Base-by-base conservation (phyloP, 805 yeast genomes). In the Ogataea kodamae region DNA sequence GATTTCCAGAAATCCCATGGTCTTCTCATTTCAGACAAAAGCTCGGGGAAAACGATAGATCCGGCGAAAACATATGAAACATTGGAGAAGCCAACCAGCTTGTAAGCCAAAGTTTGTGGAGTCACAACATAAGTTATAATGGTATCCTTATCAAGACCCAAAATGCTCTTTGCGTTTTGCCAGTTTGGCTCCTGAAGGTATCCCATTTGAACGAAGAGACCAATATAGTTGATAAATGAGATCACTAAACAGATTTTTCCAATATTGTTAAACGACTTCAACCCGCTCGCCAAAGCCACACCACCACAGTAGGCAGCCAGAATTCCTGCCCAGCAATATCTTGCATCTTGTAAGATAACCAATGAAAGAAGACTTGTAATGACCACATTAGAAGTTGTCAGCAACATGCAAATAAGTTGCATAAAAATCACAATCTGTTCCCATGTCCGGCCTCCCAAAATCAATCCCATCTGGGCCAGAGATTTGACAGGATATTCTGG, bases 1-100 rank as follows among this genome's bases (percentile, higher is more conserved):
- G 73, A 73, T 49, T 68, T 66, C 65, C 69, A 60, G 54, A 70
- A 70, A 40, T 70, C 74, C 60, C 54, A 54, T 6, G 75, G 76
- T 30, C 67, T 59, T 37, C 52, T 59, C 71, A 70, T 64, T 48
- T 70, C 76, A 7, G 74, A 65, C 55, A 70, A 57, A 28, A 70
- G 60, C 43, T 70, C 72, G 11, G 67, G 61, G 54, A 68, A 70
- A 35, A 68, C 64, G 43, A 69, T 61, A 11, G 75, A 70, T 41
- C 75, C 76, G 22, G 74, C 75, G 56, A 67, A 70, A 2, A 73
- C 66, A 46, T 64, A 70, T 13, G 70, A 70, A 43, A 69, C 62
- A 46, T 70, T 68, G 54, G 68, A 61, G 39, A 66, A 46, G 10
- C 68, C 70, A 16, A 53, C 57, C 27, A 67, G 50, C 41, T 62